Evolutionary conservation across 139 green algal species (phyloP), one percentile per base, ranked within the genome.

Genomic region (Protoeuglena noctilucae): DNA sequence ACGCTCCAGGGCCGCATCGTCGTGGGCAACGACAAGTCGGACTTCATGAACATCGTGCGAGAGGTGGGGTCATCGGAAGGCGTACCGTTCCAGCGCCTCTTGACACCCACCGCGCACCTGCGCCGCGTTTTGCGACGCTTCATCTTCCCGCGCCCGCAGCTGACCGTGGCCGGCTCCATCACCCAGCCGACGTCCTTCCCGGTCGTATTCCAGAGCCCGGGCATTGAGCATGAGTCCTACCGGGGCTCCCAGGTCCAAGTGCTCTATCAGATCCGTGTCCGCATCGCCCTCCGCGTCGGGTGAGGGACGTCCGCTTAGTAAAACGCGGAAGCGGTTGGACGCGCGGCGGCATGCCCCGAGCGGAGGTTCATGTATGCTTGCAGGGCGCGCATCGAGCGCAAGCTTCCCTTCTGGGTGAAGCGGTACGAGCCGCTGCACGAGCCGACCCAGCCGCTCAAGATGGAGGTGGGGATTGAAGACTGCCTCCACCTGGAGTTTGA

Each of bases 401-500:
- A 83, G 21, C 89, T 85, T 50, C 69, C 69, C 31, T 83, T 97
- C 29, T 92, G 79, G 80, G 87, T 97, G 34, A 66, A 73, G 29
- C 90, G 90, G 65, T 78, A 73, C 25, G 64, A 79, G 41, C 30
- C 14, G 51, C n/a, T 12, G 21, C 3, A 28, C 53, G 23, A 4
- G 23, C 21, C 40, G 7, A 4, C 3, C 30, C 7, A 27, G 19
- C 12, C 54, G 28, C 22, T 76, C 28, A 77, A 94, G 76, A 94
- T 95, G 86, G 87, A 98, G 76, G 92, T 99, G 27, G 92, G 92
- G 47, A 99, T 99, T 28, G 92, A 99, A 80, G 93, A 99, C 62
- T 99, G 92, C 74, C 72, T 99, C 53, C 92, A 99, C 75, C 97
- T 99, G 28, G 92, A 99, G 76, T 97, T 99, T 70, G 93, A 97